Percentiles rank a stretch among this genome's conserved stretches.
phyloP scores from a whole-genome alignment of 306 rosid species.

The Malus sieversii region DNA sequence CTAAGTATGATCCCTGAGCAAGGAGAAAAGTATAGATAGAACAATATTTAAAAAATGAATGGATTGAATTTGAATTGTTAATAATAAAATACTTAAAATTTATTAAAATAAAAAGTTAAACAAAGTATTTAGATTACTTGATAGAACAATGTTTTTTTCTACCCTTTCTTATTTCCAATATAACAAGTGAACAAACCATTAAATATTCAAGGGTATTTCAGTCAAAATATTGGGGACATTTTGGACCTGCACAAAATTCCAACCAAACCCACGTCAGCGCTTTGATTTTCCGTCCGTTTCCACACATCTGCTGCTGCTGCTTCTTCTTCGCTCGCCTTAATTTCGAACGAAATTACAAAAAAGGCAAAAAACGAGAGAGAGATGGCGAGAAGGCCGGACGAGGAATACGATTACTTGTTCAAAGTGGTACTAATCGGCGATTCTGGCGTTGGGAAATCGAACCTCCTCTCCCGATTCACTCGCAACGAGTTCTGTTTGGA shows the following conservation, averaged over 20 bases:
- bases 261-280: neutral
- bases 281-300: neutral
- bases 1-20: too few species aligned
- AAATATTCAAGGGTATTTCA: neutral
- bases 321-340: neutral
- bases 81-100: too few species aligned
- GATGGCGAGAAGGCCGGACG: conserved; percentile 69
- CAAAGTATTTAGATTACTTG: too few species aligned
- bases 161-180: neutral
- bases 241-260: neutral
- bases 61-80: too few species aligned
- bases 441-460: conserved; percentile 92
- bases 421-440: conserved; percentile 92
- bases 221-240: neutral
- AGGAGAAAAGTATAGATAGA: too few species aligned
- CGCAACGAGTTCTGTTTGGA: conserved; percentile 94
- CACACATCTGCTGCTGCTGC: neutral
- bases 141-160: neutral
- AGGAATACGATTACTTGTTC: conserved; percentile 88
- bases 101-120: too few species aligned
- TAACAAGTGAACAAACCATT: neutral
- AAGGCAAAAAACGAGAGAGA: too few species aligned
- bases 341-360: neutral
- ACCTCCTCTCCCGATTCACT: conserved; percentile 94
- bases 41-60: too few species aligned